phyloP scores from a whole-genome alignment of 306 rosid genomes.

The Acacia confusa region DNA sequence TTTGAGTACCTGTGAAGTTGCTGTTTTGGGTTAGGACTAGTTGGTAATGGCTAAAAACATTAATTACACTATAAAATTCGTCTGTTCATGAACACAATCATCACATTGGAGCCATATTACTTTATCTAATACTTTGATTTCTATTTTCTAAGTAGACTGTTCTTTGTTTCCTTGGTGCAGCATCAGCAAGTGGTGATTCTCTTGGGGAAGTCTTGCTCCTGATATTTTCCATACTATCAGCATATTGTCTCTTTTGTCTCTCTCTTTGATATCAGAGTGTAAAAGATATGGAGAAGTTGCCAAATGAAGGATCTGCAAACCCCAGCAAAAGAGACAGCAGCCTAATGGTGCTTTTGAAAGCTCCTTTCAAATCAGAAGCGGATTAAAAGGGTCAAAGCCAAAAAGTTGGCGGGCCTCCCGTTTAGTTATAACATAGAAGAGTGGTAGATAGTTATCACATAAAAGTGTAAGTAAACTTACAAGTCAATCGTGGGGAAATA shows the following conservation, averaged over 20 bases:
- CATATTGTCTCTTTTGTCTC: constrained; percentile 19
- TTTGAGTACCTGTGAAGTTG: neutral
- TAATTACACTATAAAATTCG: neutral
- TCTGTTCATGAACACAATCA: neutral
- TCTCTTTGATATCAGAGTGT: constrained; percentile 30
- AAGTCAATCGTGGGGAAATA: neutral
- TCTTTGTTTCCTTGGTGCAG: constrained; percentile 42
- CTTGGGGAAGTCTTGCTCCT: constrained; percentile 38
- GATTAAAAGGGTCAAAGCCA: constrained; percentile 67
- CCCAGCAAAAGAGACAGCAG: constrained; percentile 38
- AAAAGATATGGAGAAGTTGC: constrained; percentile 36
- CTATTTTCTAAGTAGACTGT: neutral
- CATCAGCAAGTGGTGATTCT: constrained; percentile 43
- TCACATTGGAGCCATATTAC: neutral
- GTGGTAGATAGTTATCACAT: neutral
- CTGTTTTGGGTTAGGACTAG: neutral
- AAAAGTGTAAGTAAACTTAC: neutral
- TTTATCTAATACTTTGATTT: constrained; percentile 2
- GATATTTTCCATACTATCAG: constrained; percentile 39
- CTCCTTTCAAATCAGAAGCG: constrained; percentile 37
- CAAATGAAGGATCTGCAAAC: constrained; percentile 40
- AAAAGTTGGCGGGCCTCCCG: constrained; percentile 69
- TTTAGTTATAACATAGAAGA: constrained; percentile 26
- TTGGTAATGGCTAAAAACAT: neutral
- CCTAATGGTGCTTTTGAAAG: constrained; percentile 16